phyloP scores from a whole-genome alignment of 352 stramenopile genomes.

The Pythium dissimile region DNA sequence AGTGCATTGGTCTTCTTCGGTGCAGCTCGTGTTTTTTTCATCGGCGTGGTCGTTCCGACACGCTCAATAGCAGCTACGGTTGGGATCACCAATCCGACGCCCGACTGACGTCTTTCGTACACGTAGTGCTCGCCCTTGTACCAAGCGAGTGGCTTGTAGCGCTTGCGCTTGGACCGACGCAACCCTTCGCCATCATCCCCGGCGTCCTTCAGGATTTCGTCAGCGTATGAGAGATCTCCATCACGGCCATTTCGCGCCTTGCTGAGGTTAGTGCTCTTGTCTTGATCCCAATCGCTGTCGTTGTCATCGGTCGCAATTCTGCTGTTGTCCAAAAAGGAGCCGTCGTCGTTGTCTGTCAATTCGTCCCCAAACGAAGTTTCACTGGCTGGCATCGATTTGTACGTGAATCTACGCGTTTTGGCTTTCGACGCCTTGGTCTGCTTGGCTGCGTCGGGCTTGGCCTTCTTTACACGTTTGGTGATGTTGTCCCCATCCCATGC shows the following conservation, averaged over 20 bases:
- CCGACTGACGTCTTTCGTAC: constrained; percentile 77
- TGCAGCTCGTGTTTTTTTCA: constrained; percentile 30
- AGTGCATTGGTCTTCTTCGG: constrained; percentile 21
- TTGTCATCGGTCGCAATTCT: constrained; percentile 42
- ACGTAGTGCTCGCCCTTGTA: constrained; percentile 88
- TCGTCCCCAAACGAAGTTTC: constrained; percentile 46
- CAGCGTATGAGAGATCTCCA: constrained; percentile 31
- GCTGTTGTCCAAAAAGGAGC: constrained; percentile 46
- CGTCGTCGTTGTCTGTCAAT: constrained; percentile 61
- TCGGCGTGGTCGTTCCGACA: constrained; percentile 50
- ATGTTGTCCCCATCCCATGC: constrained; percentile 28
- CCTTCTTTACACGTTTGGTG: constrained; percentile 22
- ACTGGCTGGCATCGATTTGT: constrained; percentile 38
- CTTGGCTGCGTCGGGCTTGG: constrained; percentile 29
- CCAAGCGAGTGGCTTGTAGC: constrained; percentile 84
- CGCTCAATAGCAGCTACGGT: constrained; percentile 75
- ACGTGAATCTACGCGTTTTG: constrained; percentile 46
- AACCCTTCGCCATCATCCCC: constrained; percentile 38
- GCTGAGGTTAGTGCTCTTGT: constrained; percentile 19
- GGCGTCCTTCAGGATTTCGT: constrained; percentile 52
- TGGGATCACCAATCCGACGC: constrained; percentile 77
- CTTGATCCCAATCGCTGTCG: constrained; percentile 48
- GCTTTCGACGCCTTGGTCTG: constrained; percentile 7
- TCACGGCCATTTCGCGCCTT: constrained; percentile 13
- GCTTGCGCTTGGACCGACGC: constrained; percentile 69